Conservation (phyloP, 257 asterid genomes). For the Solanum medicagineum region DNA sequence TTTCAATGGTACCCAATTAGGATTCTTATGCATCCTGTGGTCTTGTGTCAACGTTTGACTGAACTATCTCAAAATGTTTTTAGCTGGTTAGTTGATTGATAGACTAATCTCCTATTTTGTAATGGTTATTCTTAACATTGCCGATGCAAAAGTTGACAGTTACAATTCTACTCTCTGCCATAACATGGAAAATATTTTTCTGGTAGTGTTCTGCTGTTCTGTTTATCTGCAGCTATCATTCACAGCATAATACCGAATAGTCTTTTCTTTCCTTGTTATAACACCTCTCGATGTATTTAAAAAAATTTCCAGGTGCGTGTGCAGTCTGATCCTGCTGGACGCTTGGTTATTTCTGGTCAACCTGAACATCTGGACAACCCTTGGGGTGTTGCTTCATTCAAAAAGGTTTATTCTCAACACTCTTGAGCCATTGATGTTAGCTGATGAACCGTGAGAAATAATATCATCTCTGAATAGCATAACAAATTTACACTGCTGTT, state of each 20-base stretch:
- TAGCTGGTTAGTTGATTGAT: neutral
- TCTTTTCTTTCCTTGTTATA: neutral
- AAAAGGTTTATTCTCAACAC: constrained; percentile 42
- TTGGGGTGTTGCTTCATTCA: constrained; percentile 90
- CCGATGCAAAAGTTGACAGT: neutral
- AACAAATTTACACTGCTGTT: neutral
- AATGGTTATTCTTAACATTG: neutral
- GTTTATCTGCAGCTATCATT: neutral
- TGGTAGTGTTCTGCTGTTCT: neutral
- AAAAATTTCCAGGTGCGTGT: constrained; percentile 53
- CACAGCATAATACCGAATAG: neutral
- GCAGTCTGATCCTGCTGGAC: constrained; percentile 95
- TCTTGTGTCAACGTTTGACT: neutral
- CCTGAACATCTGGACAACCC: constrained; percentile 92
- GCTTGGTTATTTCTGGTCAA: constrained; percentile 89
- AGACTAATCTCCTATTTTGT: neutral
- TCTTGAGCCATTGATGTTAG: neutral
- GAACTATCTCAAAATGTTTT: neutral
- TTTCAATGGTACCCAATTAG: neutral
- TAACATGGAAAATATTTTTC: neutral
- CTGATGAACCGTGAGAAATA: neutral
- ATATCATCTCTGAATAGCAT: neutral
- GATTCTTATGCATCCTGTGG: neutral
- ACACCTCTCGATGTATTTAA: neutral
- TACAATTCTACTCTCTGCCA: neutral